Conservation (phyloP, 257 asterid genomes). For the Capsicum chinense region DNA sequence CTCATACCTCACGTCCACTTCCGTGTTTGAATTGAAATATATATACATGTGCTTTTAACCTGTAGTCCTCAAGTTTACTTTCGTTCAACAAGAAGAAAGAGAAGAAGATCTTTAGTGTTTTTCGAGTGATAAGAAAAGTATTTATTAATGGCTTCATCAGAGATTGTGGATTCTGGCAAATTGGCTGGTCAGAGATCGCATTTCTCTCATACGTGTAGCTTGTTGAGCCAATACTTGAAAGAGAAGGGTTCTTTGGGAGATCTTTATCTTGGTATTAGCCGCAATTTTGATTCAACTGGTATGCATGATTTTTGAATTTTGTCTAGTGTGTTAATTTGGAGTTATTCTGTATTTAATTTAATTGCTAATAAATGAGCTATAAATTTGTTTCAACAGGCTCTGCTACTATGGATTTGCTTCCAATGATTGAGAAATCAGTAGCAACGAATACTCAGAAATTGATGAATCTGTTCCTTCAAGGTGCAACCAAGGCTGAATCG, state of each 20-base stretch:
- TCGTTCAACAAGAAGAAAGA: neutral
- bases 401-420: conserved; percentile 50
- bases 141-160: conserved; percentile 51
- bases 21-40: conserved; percentile 10
- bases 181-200: conserved; percentile 55
- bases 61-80: neutral
- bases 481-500: neutral
- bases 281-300: conserved; percentile 51
- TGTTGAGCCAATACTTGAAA: conserved; percentile 73
- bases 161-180: conserved; percentile 58
- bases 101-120: neutral
- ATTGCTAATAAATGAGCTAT: neutral
- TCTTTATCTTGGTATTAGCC: conserved; percentile 61
- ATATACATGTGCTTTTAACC: conserved; percentile 19
- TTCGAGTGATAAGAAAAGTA: neutral
- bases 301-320: neutral
- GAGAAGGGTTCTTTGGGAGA: conserved; percentile 74
- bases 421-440: conserved; percentile 43
- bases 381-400: conserved; percentile 39
- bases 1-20: neutral
- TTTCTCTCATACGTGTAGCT: conserved; percentile 73
- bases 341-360: neutral
- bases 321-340: neutral
- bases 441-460: conserved; percentile 33
- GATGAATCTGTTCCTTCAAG: conserved; percentile 31